These are phyloP conservation scores for Flagelloscypha sp. DNA, from an alignment of 768 basidiomycete species.

Conservation along the genomic window DNA sequence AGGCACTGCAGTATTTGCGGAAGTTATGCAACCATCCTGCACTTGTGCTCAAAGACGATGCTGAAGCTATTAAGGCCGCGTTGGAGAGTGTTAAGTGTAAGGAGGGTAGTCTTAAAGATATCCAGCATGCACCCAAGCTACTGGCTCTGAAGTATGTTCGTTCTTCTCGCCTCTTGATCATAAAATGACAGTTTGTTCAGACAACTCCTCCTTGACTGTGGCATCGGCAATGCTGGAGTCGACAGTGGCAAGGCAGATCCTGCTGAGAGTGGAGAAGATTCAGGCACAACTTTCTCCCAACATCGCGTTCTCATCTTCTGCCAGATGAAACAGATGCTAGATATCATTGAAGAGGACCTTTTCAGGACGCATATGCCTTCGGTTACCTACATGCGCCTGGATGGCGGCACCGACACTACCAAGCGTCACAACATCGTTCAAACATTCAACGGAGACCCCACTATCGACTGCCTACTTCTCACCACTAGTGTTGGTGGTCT, in stretches of 20 bases:
- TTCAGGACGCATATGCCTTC: conserved; percentile 91
- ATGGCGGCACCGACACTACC: conserved; percentile 84
- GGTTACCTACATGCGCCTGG: conserved; percentile 96
- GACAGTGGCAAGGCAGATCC: conserved; percentile 64
- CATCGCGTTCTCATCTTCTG: conserved; percentile 99
- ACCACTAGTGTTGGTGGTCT: conserved; percentile 97
- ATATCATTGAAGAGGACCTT: conserved; percentile 90
- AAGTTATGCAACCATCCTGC: conserved; percentile 98
- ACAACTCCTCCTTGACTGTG: conserved; percentile 90
- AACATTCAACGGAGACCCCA: conserved; percentile 96
- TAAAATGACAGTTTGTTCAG: conserved; percentile 30
- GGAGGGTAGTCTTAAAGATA: conserved; percentile 51
- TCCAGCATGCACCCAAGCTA: conserved; percentile 90
- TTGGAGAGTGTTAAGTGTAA: conserved; percentile 48
- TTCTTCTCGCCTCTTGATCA: conserved; percentile 1
- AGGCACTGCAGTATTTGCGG: conserved; percentile 90
- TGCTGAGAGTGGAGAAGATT: conserved; percentile 46
- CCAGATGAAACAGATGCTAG: conserved; percentile 98
- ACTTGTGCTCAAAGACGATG: conserved; percentile 73
- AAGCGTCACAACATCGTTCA: conserved; percentile 97
- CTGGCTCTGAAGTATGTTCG: conserved; percentile 73
- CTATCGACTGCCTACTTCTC: conserved; percentile 90
- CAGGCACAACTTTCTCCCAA: conserved; percentile 66
- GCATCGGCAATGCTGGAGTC: conserved; percentile 58
- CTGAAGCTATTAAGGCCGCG: conserved; percentile 46